Evolutionary conservation across 441 rosid species (phyloP).

Genomic region (Erodium chrysanthum): DNA sequence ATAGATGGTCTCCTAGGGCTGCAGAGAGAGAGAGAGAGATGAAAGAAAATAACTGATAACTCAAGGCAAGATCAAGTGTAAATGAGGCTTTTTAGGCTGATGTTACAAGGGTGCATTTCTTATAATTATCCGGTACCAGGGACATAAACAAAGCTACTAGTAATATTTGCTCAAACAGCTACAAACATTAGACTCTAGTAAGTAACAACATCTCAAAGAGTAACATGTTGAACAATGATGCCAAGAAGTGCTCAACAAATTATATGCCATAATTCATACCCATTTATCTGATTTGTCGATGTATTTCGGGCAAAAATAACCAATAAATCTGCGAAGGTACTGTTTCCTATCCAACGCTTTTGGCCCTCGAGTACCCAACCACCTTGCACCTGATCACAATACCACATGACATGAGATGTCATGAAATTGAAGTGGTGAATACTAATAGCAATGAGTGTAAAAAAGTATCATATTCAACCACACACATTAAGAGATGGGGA

Average conservation of each 20-base stretch:
- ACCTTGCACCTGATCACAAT: slow-evolving; percentile 50
- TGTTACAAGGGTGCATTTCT: background rate
- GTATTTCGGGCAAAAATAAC: slow-evolving; percentile 73
- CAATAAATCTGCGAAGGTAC: slow-evolving; percentile 83
- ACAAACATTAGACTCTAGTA: slow-evolving; percentile 3
- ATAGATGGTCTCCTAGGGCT: background rate
- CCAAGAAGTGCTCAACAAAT: slow-evolving; percentile 5
- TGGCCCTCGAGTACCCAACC: slow-evolving; percentile 90
- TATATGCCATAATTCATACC: slow-evolving; percentile 35
- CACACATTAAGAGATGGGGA: slow-evolving; percentile 14
- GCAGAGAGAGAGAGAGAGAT: background rate
- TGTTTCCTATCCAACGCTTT: slow-evolving; percentile 96
- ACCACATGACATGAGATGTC: slow-evolving; percentile 9
- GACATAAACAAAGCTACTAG: background rate
- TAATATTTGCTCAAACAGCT: background rate
- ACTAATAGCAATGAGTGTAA: background rate
- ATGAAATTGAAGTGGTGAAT: slow-evolving; percentile 13
- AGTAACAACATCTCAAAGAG: background rate
- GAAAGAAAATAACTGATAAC: background rate
- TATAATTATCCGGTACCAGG: background rate
- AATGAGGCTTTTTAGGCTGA: background rate
- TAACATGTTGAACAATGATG: slow-evolving; percentile 1
- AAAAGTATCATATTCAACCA: slow-evolving; percentile 4
- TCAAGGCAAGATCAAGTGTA: background rate
- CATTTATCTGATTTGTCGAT: slow-evolving; percentile 71